Base-by-base conservation (phyloP, 2,329 filamentous ascomycete genomes). In the Monosporascus sp. region DNA sequence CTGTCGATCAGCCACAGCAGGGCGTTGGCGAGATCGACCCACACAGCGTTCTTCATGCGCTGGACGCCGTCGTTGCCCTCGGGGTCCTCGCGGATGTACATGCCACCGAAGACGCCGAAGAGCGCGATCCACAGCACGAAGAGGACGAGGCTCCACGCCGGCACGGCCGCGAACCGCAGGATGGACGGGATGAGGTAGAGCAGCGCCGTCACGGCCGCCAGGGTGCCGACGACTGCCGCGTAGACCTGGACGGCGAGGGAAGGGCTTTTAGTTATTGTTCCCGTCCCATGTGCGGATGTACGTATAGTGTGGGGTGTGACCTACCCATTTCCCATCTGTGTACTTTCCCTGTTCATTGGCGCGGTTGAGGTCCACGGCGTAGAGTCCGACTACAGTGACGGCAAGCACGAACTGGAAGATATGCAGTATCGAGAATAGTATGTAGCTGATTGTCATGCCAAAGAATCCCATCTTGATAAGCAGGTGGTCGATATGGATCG, bases 31-130 rank as follows among this genome's bases (percentile, higher is more conserved):
- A 96, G 70, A 69, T 93, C 88, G 46, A 96, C 78, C 88, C 90
- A 96, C 17, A 94, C 89, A 5, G 90, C 89, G 66, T 86, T 85
- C 74, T 91, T 91, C 91, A 96, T 96, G 53, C 89, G 81, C 60
- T 77, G 73, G 53, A 93, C 79, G 49, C 80, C 84, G 41, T 64
- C 62, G 66, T 89, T 79, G 16, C 84, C 85, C 66, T 87, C 76
- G 0, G 85, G 69, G 54, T 90, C 69, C 63, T 85, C 85, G 51
- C 82, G 71, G 66, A 96, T 88, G 76, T 87, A 96, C 78, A 93
- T 73, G 72, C 80, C 84, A 51, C 86, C 91, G 67, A 96, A 96
- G 56, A 94, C 75, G 19, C 90, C 91, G 68, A 96, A 96, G 6
- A 94, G 77, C 2, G 85, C 82, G 55, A 91, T 83, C 86, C 90